phyloP scores from a whole-genome alignment of 164 flowering plant species.

The Platanus orientalis region DNA sequence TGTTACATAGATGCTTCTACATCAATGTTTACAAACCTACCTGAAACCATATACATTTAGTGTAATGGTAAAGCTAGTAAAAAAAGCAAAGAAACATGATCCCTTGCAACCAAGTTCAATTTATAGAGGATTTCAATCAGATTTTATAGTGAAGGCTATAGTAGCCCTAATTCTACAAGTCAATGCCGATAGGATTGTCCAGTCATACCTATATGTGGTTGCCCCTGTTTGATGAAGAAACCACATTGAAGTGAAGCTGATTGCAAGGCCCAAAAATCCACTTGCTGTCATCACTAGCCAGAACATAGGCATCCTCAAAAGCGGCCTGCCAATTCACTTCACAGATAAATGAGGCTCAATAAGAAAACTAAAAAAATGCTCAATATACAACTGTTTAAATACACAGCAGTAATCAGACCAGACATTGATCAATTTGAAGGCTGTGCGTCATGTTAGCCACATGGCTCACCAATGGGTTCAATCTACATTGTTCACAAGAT shows the following conservation, averaged over 20 bases:
- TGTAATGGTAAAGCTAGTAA: too few species aligned
- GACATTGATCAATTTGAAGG: too few species aligned
- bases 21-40: not conserved
- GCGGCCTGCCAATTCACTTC: constrained; percentile 59
- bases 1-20: not conserved
- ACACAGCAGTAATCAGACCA: too few species aligned
- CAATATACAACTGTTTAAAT: too few species aligned
- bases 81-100: too few species aligned
- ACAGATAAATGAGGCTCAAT: constrained; percentile 14
- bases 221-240: constrained; percentile 99
- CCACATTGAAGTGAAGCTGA: constrained; percentile 99
- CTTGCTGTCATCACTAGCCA: constrained; percentile 90
- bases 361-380: constrained; percentile 1
- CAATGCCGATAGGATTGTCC: not conserved
- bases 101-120: too few species aligned
- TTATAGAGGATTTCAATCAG: too few species aligned
- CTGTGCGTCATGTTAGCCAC: too few species aligned
- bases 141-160: too few species aligned
- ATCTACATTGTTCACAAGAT: too few species aligned
- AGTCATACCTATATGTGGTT: constrained; percentile 86
- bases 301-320: constrained; percentile 65
- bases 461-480: too few species aligned
- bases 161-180: not conserved
- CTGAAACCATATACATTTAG: not conserved
- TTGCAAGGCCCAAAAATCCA: constrained; percentile 91